Evolutionary conservation across 2,329 filamentous ascomycete species (phyloP), one percentile per base, ranked within the genome.

Genomic region (Fusarium oxysporum): DNA sequence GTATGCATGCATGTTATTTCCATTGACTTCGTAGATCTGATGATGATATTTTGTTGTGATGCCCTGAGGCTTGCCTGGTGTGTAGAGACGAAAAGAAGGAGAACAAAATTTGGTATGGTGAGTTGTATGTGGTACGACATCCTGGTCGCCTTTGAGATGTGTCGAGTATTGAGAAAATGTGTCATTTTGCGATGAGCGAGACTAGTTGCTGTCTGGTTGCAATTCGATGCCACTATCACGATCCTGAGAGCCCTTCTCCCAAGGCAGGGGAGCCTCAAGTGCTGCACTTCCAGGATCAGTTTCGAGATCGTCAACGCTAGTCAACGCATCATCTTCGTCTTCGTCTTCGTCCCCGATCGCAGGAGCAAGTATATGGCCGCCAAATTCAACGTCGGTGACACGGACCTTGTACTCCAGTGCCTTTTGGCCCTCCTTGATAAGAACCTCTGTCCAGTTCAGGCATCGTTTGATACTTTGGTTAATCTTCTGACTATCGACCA

Each of bases 391-490:
- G 77, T 98, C 96, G 73, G 91, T 93, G 13, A 93, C 89, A 35
- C 89, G 88, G 32, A 98, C 93, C 65, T 89, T 87, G 79, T 97
- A 97, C 53, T 92, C 92, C 5, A 99, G 87, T 1, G 96, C 96
- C 79, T 94, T 96, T 78, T 91, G 93, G 10, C 93, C 96, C 76
- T 98, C 95, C 54, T 90, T 92, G 80, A 99, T 97, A 48, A 99
- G 87, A 71, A 93, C 92, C 79, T 99, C 96, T 0, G 95, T 97
- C 89, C 94, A 96, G 73, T 91, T 91, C 38, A 98, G 87, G 81
- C 96, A 99, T 53, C 94, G 89, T 81, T 94, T 97, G 50, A 99
- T 88, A 80, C 93, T 97, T 80, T 97, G 93, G 79, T 98, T 98
- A 86, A 98, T 95, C 84, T 95, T 97, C 78, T 98, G 95, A 74